A percentile compares a stretch with the other conserved stretches of the same genome.
Conservation (phyloP, 495 filamentous ascomycete species). For the Schizothecium vesticola region DNA sequence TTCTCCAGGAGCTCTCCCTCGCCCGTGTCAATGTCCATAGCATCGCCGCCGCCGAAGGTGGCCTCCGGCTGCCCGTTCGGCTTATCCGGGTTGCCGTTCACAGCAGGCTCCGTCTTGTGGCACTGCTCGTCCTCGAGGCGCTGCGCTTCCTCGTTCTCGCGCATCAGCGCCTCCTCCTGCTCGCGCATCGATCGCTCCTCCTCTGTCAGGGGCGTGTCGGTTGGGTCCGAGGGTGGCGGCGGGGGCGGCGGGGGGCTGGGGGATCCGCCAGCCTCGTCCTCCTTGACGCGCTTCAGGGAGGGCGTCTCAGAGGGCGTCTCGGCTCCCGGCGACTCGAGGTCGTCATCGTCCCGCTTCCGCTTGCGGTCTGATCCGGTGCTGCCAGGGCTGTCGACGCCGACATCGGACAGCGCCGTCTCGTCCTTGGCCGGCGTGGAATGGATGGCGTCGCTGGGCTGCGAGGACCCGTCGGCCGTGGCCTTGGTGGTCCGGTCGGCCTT, state of each 20-base stretch:
- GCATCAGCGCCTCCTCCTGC: slow-evolving; percentile 33
- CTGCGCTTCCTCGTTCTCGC: slow-evolving; percentile 40
- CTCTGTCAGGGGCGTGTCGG: slow-evolving; percentile 27
- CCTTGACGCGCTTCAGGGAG: slow-evolving; percentile 46
- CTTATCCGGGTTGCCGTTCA: not conserved
- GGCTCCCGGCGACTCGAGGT: slow-evolving; percentile 26
- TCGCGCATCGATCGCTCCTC: slow-evolving; percentile 39
- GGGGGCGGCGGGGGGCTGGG: slow-evolving; percentile 44
- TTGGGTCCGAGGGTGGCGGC: slow-evolving; percentile 30
- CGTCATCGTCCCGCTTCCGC: slow-evolving; percentile 52
- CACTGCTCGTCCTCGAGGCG: slow-evolving; percentile 37
- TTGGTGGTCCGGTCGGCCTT: slow-evolving; percentile 48
- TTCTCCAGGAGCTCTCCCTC: slow-evolving; percentile 3
- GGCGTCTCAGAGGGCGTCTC: slow-evolving; percentile 41
- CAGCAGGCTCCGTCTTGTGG: slow-evolving; percentile 15
- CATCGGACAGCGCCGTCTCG: slow-evolving; percentile 24
- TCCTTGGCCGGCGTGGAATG: slow-evolving; percentile 23
- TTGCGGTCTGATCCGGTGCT: slow-evolving; percentile 43
- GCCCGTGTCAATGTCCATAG: slow-evolving; percentile 12
- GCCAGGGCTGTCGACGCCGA: slow-evolving; percentile 41
- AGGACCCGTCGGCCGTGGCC: not conserved
- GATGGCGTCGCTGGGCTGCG: slow-evolving; percentile 18
- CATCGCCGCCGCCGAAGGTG: not conserved
- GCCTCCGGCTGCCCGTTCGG: not conserved
- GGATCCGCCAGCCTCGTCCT: slow-evolving; percentile 33